phyloP scores from a whole-genome alignment of 108 stramenopile genomes.

The Nannochloropsis oceanica region DNA sequence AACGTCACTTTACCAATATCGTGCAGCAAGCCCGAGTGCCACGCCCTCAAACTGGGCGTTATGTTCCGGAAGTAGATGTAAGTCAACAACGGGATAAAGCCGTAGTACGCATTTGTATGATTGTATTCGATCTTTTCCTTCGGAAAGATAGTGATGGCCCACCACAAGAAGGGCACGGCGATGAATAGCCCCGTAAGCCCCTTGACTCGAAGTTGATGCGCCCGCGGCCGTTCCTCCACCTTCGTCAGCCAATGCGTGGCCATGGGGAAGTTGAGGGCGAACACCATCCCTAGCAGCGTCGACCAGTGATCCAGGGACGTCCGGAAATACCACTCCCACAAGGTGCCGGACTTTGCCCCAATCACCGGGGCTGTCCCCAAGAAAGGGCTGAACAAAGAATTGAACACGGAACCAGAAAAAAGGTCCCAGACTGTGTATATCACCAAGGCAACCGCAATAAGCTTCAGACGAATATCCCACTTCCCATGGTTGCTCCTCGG shows the following conservation, averaged over 20 bases:
- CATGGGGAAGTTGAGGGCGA: slow-evolving; percentile 81
- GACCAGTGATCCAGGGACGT: slow-evolving; percentile 88
- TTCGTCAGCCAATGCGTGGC: slow-evolving; percentile 63
- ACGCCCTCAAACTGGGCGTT: slow-evolving; percentile 58
- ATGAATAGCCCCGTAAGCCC: slow-evolving; percentile 43
- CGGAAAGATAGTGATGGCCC: slow-evolving; percentile 59
- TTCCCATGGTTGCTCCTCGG: slow-evolving; percentile 61
- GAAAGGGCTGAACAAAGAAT: slow-evolving; percentile 48
- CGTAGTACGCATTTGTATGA: slow-evolving; percentile 81
- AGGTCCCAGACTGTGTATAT: slow-evolving; percentile 77
- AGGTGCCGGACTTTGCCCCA: slow-evolving; percentile 53
- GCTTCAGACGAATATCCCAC: slow-evolving; percentile 62
- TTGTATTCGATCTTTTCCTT: slow-evolving; percentile 73
- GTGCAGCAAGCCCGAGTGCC: slow-evolving; percentile 66
- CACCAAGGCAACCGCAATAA: slow-evolving; percentile 52
- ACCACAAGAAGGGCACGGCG: slow-evolving; percentile 44
- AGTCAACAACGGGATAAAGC: slow-evolving; percentile 67
- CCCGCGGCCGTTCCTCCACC: slow-evolving; percentile 49
- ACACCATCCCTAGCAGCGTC: slow-evolving; percentile 84
- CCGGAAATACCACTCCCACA: slow-evolving; percentile 96
- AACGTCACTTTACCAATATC: slow-evolving; percentile 87
- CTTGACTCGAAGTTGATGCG: slow-evolving; percentile 46
- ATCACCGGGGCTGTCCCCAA: slow-evolving; percentile 52
- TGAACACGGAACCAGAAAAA: not conserved
- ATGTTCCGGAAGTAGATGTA: slow-evolving; percentile 89